These are phyloP conservation scores for Kwoniella europaea DNA, from an alignment of 768 basidiomycete genomes.

Conservation along the genomic window DNA sequence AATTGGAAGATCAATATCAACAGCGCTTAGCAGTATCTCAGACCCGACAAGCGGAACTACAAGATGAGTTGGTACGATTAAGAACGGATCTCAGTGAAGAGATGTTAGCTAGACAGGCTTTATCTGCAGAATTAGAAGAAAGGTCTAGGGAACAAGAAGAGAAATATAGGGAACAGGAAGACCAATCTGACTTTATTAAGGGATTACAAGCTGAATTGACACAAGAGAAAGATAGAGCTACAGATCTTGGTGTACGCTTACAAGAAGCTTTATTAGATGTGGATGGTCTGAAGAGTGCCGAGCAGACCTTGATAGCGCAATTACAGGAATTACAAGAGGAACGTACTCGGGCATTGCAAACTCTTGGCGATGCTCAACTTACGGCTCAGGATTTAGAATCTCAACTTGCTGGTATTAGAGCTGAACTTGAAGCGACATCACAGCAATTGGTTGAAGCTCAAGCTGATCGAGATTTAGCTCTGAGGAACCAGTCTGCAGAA, in stretches of 20 bases:
- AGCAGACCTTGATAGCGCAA: conserved; percentile 62
- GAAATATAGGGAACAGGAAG: conserved; percentile 34
- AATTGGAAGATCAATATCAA: conserved; percentile 31
- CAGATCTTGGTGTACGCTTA: conserved; percentile 50
- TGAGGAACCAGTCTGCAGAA: conserved; percentile 70
- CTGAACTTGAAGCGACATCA: conserved; percentile 75
- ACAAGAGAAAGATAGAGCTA: conserved; percentile 62
- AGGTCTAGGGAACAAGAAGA: conserved; percentile 38
- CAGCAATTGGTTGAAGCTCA: conserved; percentile 71
- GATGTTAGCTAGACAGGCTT: conserved; percentile 44
- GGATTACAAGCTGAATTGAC: conserved; percentile 44
- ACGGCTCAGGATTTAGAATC: conserved; percentile 76
- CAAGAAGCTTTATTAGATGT: conserved; percentile 52
- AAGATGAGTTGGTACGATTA: conserved; percentile 46
- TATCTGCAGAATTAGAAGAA: conserved; percentile 46
- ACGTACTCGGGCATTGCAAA: conserved; percentile 72
- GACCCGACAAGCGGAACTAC: conserved; percentile 42
- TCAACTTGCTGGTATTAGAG: conserved; percentile 72
- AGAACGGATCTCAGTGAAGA: conserved; percentile 48
- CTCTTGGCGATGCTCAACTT: conserved; percentile 74
- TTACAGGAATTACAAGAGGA: conserved; percentile 73
- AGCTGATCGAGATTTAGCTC: conserved; percentile 76
- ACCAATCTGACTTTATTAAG: conserved; percentile 37
- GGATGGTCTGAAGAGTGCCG: conserved; percentile 62
- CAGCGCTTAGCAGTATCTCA: conserved; percentile 29